Evolutionary conservation across 1,284 basidiomycete genomes (phyloP).

Genomic region (Moesziomyces parantarcticus): DNA sequence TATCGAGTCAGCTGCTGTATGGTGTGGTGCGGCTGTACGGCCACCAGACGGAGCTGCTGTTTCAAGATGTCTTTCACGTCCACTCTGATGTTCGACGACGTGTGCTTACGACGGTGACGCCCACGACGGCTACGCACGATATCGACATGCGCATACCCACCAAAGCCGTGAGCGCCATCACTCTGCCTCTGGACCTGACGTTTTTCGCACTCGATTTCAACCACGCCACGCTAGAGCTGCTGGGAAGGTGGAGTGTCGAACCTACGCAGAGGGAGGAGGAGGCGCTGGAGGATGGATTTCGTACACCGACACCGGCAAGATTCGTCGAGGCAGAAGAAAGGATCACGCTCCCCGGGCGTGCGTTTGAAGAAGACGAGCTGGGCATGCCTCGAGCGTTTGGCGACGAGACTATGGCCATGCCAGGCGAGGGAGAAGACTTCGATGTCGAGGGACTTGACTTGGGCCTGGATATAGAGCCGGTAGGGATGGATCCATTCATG

Average conservation of each 20-base stretch:
- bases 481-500: conserved; percentile 9
- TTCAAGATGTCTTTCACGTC: conserved; percentile 27
- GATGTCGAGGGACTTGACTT: conserved; percentile 36
- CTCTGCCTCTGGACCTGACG: conserved; percentile 27
- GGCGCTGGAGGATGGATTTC: conserved; percentile 17
- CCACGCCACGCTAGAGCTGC: background rate
- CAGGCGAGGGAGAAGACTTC: conserved; percentile 22
- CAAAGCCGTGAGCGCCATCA: conserved; percentile 30
- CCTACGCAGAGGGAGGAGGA: conserved; percentile 1
- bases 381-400: conserved; percentile 24
- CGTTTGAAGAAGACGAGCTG: conserved; percentile 40
- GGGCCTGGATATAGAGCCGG: conserved; percentile 25
- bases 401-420: conserved; percentile 14
- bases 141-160: conserved; percentile 43
- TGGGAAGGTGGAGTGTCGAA: conserved; percentile 22
- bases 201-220: conserved; percentile 51
- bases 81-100: conserved; percentile 35
- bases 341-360: conserved; percentile 31
- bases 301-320: conserved; percentile 25
- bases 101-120: conserved; percentile 2
- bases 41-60: conserved; percentile 39
- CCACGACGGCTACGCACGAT: background rate
- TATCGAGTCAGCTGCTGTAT: conserved; percentile 54
- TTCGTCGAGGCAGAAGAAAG: conserved; percentile 30
- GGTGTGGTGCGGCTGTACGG: conserved; percentile 54